phyloP scores from a whole-genome alignment of 768 basidiomycete genomes.

The Leccinum longicurvipes region DNA sequence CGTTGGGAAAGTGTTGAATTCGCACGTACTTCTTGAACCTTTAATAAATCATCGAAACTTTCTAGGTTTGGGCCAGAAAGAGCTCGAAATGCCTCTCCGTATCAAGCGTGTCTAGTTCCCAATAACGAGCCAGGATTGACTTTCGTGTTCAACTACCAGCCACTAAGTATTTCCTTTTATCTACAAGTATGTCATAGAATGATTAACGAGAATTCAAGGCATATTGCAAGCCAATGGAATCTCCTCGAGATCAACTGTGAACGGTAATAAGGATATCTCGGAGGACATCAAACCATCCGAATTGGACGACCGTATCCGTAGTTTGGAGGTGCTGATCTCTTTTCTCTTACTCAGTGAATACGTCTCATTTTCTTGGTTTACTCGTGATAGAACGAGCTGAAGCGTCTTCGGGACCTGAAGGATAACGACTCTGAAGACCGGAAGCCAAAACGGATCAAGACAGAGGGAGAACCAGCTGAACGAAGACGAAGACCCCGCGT shows the following conservation, averaged over 20 bases:
- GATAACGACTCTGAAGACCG: not conserved
- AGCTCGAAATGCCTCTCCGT: fast-evolving
- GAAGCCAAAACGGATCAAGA: slow-evolving; percentile 19
- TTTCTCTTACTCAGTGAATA: not conserved
- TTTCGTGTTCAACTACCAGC: slow-evolving; percentile 21
- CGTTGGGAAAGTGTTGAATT: slow-evolving; percentile 9
- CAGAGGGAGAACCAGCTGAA: not conserved
- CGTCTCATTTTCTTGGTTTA: not conserved
- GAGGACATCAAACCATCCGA: slow-evolving; percentile 5
- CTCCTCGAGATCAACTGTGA: not conserved
- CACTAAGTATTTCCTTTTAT: slow-evolving; percentile 8
- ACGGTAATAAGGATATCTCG: not conserved
- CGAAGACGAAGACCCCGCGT: not conserved
- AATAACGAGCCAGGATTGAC: slow-evolving; percentile 2
- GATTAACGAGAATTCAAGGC: slow-evolving; percentile 1
- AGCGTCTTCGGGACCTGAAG: slow-evolving; percentile 11
- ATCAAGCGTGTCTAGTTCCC: not conserved
- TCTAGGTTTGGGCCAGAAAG: slow-evolving; percentile 13
- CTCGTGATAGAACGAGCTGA: slow-evolving; percentile 8
- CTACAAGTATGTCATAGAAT: not conserved
- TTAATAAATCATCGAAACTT: not conserved
- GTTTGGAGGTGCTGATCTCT: slow-evolving; percentile 2
- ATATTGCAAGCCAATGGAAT: slow-evolving; percentile 20
- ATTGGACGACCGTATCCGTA: not conserved
- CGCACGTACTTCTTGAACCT: not conserved